Evolutionary conservation across 2,329 filamentous ascomycete species (phyloP), one percentile per base, ranked within the genome.

Genomic region (Cordyceps pruinosa): DNA sequence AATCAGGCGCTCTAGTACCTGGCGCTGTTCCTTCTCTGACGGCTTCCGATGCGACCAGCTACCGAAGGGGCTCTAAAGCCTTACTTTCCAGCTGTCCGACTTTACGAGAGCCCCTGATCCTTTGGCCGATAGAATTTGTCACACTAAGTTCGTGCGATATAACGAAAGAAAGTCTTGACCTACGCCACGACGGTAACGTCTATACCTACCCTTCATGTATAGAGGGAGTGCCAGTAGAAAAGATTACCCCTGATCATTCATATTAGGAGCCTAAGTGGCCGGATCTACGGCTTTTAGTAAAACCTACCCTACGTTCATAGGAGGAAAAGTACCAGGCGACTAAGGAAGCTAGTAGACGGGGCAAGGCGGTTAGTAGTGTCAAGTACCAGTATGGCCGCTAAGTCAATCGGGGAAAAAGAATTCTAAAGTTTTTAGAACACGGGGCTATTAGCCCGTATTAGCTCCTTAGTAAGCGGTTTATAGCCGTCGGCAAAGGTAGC

Each of bases 251-350:
- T 1, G 28, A 26, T 9, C 56, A 84, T 41, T 75, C 78, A 0
- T 83, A 83, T 64, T 84, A 81, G 81, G 79, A 83, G 15, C 66
- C 73, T 0, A 72, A 74, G 4, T 84, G 81, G 81, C 72, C 73
- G 12, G 67, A 75, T 4, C 67, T 82, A 5, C 73, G 73, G 56
- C 65, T 66, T 1, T 61, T 73, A 7, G 75, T 82, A 8, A 68
- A 73, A 44, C 70, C 73, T 0, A 70, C 75, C 35, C 68, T 81
- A 8, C 69, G 74, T 7, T 73, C 72, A 39, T 82, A 79, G 77
- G 70, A 71, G 21, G 71, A 73, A 34, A 82, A 78, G 66, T 72
- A 76, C 23, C 70, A 73, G 34, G 64, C 69, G 55, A 64, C 74
- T 57, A 61, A 72, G 13, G 67, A 70, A 3, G 44, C 68, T 63